Base-by-base conservation (phyloP, 192 early-diverging fungal genomes). In the Blastocladiella britannica region DNA sequence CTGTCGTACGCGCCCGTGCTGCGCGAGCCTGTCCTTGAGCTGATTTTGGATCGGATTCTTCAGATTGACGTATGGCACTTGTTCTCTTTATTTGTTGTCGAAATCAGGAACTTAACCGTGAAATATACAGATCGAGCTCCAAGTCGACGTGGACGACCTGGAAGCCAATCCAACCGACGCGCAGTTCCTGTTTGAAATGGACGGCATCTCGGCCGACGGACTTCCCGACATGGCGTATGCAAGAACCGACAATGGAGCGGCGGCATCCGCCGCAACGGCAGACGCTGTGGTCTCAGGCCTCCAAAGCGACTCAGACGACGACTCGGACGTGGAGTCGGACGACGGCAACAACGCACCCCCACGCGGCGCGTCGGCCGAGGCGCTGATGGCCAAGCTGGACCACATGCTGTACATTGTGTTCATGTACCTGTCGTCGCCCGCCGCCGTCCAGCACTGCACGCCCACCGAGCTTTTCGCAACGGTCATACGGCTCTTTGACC, bases 41-140 rank as follows among this genome's bases (percentile, higher is more conserved):
- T 94, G 22, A 70, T 86, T 2, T 66, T 97, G 25, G 89, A 94
- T 43, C 71, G 80, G n/a, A 71, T 88, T 5, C 76, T 93, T 6
- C 82, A 91, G 56, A 81, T 97, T 47, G 93, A 97, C 64, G 92
- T 86, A 75, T 63, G 72, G 57, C 18, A 27, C 22, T 57, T 27
- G 26, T 24, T 59, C 15, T 51, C 24, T n/a, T n/a, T n/a, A n/a
- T n/a, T n/a, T n/a, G n/a, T n/a, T n/a, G n/a, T n/a, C n/a, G n/a
- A n/a, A n/a, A n/a, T n/a, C n/a, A 83, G 23, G 82, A 87, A 55
- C 70, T 64, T 20, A 75, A 79, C 28, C 58, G 65, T 6, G 62
- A 66, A 52, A 59, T 71, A 69, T 43, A 31, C 64, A 63, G 3
- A 72, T 73, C 4, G 64, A 64, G 22, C 69, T 70, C 55, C 64